These are phyloP conservation scores for Plectosphaerella sp. DNA, from an alignment of 2,329 filamentous ascomycete species.

Conservation along the genomic window DNA sequence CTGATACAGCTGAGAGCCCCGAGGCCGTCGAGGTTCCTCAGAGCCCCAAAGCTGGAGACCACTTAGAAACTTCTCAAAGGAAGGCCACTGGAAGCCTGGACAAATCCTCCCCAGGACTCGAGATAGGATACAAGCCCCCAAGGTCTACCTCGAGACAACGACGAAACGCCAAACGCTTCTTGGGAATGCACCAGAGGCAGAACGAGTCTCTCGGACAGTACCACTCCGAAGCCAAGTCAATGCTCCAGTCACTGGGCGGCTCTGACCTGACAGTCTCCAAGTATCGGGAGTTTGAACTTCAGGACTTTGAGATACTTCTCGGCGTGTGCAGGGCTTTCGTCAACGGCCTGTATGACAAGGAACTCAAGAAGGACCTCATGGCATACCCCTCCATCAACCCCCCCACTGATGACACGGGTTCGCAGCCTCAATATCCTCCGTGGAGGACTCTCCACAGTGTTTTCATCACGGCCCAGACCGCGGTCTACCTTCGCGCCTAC, in stretches of 20 bases:
- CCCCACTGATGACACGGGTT: slow-evolving; percentile 4
- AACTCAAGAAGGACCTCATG: slow-evolving; percentile 39
- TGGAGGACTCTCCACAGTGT: slow-evolving; percentile 48
- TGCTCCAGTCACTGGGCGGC: slow-evolving; percentile 42
- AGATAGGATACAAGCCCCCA: too few relatives aligned
- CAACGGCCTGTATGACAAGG: slow-evolving; percentile 43
- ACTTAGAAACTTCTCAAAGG: too few relatives aligned
- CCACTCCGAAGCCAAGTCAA: slow-evolving; percentile 42
- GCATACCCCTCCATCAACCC: slow-evolving; percentile 33
- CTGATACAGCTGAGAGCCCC: too few relatives aligned
- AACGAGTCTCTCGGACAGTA: slow-evolving; percentile 41
- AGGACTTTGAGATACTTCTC: slow-evolving; percentile 45
- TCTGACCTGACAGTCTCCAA: slow-evolving; percentile 47
- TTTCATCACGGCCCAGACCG: slow-evolving; percentile 51
- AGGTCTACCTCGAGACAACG: too few relatives aligned
- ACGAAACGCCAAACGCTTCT: too few relatives aligned
- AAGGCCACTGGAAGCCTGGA: too few relatives aligned
- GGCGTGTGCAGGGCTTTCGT: slow-evolving; percentile 50
- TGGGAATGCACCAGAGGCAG: too few relatives aligned
- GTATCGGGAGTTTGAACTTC: slow-evolving; percentile 30
- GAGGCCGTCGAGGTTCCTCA: too few relatives aligned
- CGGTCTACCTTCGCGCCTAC: slow-evolving; percentile 17
- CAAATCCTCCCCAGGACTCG: too few relatives aligned
- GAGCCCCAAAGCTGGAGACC: too few relatives aligned
- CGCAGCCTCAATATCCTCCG: too few relatives aligned